phyloP scores from a whole-genome alignment of 352 stramenopile species.

The Globisporangium acanthophoron region DNA sequence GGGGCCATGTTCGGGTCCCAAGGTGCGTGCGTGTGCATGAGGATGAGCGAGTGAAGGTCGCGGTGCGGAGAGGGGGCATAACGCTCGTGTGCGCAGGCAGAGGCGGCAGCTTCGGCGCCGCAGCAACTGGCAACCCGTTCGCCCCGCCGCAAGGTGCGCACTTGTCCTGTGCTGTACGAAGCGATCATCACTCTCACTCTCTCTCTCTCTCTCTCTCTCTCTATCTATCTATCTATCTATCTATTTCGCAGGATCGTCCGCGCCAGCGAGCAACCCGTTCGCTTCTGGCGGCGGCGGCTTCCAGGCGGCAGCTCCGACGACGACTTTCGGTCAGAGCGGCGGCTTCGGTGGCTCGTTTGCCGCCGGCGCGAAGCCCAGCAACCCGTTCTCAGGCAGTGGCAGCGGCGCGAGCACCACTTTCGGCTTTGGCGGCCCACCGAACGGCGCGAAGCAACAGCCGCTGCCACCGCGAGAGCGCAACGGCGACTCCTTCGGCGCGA shows the following conservation, averaged over 20 bases:
- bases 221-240: background rate
- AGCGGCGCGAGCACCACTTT: background rate
- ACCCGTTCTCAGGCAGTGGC: slow-evolving; percentile 8
- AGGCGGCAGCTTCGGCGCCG: background rate
- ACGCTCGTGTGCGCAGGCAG: background rate
- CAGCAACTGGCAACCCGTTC: slow-evolving; percentile 3
- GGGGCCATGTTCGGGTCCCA: slow-evolving; percentile 17
- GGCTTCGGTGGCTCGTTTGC: slow-evolving; percentile 9
- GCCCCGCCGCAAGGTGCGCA: slow-evolving; percentile 3
- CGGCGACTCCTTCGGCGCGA: slow-evolving; percentile 19
- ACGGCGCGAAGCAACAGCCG: background rate
- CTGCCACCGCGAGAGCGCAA: background rate
- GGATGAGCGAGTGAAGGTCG: background rate
- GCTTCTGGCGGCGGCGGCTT: slow-evolving; percentile 7
- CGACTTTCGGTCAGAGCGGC: slow-evolving; percentile 26
- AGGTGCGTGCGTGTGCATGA: slow-evolving; percentile 9
- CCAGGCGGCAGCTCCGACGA: background rate
- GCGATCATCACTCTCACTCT: background rate
- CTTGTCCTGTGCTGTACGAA: slow-evolving; percentile 4
- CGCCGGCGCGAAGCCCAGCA: background rate
- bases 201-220: background rate
- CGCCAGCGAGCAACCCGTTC: slow-evolving; percentile 4
- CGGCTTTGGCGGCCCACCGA: background rate
- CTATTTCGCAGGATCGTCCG: background rate
- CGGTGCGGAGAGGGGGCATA: background rate